Evolutionary conservation across 139 green algal species (phyloP), one percentile per base, ranked within the genome.

Genomic region (Picochlorum sp.): DNA sequence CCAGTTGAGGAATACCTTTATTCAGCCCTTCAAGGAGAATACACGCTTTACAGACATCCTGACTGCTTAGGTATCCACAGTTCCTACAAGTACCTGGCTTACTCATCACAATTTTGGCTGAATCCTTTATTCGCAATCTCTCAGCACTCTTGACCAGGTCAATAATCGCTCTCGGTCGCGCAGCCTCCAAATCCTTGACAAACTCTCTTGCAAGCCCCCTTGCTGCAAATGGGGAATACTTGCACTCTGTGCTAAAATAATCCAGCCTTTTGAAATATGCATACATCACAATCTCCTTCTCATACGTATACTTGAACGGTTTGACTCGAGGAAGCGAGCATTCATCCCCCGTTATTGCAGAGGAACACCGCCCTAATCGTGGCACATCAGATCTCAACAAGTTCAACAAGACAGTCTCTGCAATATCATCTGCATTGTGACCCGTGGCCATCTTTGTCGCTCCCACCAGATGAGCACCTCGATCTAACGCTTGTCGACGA

Each of bases 251-350:
- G 45, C 78, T 90, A 68, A 98, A 98, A 80, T 98, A 98, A 71
- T 98, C 90, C 1, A 98, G 85, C 49, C 68, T 86, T 67, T 98
- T 97, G 82, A 96, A 98, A 85, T 97, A 94, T 6, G 92, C 92
- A 68, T 98, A 98, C 89, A 98, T 95, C 14, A 98, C 92, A 71
- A 98, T 98, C 73, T 98, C 92, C 84, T 98, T 97, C 68, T 97
- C 89, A 62, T 96, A 97, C 1, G 83, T 87, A 65, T 82, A 95
- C 73, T 96, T 96, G 79, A 98, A 97, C 4, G 92, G 92, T 78
- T 98, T 98, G 23, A 94, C 86, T 3, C 92, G 76, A 7, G 92
- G 93, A 66, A 98, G 80, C 9, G 72, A 58, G 10, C 72, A 69
- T 31, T 83, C 84, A 63, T 87, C 83, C 21, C 90, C 90, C 6